Conservation (phyloP, 2,329 filamentous ascomycete genomes). For the Emericellopsis atlantica region DNA sequence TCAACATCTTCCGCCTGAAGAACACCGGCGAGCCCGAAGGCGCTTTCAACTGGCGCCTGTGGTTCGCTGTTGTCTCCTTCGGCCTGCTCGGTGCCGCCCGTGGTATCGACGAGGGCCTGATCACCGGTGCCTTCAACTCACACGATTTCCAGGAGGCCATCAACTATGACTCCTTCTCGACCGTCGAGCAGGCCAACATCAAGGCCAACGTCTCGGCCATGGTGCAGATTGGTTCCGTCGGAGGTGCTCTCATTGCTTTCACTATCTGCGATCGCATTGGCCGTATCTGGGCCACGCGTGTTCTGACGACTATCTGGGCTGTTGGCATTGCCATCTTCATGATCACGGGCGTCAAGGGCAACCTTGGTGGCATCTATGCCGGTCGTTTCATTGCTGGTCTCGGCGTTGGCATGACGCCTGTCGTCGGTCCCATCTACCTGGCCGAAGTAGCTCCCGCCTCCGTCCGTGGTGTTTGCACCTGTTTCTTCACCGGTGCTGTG, state of each 20-base stretch:
- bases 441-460: constrained; percentile 59
- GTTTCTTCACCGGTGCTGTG: constrained; percentile 32
- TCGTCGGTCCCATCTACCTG: constrained; percentile 58
- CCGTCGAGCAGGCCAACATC: constrained; percentile 48
- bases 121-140: constrained; percentile 59
- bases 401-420: constrained; percentile 54
- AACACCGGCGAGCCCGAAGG: constrained; percentile 54
- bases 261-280: constrained; percentile 46
- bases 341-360: constrained; percentile 34
- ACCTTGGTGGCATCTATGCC: constrained; percentile 45
- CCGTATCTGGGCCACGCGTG: constrained; percentile 48
- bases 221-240: constrained; percentile 70
- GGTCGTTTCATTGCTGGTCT: constrained; percentile 55
- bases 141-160: constrained; percentile 49
- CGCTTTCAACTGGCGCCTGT: constrained; percentile 66
- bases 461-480: constrained; percentile 62
- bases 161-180: constrained; percentile 37
- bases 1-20: constrained; percentile 52
- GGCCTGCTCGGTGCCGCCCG: constrained; percentile 65
- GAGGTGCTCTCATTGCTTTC: constrained; percentile 53
- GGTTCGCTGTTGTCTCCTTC: constrained; percentile 64
- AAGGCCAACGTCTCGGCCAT: constrained; percentile 69
- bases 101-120: constrained; percentile 72
- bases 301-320: constrained; percentile 45
- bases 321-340: constrained; percentile 47